A percentile compares a stretch with the other conserved stretches of the same genome.
These are phyloP conservation scores for Neonectria faginata DNA, from an alignment of 2,329 filamentous ascomycete genomes.

Conservation along the genomic window DNA sequence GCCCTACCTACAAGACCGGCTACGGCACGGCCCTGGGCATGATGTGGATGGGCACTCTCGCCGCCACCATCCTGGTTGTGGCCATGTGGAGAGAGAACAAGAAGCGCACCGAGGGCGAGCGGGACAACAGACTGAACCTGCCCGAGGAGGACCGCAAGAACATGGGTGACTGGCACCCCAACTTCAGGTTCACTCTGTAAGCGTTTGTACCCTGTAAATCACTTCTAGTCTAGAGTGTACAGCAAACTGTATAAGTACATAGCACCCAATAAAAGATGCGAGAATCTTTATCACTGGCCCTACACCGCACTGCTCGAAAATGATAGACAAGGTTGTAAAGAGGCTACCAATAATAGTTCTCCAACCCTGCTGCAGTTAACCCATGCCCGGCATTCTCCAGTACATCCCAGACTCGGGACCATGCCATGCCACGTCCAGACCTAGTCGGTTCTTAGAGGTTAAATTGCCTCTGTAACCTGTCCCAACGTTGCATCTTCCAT, in stretches of 20 bases:
- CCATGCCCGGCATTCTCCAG: not conserved
- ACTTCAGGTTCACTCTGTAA: slow-evolving; percentile 50
- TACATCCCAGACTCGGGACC: not conserved
- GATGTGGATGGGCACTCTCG: slow-evolving; percentile 57
- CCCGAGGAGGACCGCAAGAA: slow-evolving; percentile 48
- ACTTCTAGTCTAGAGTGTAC: not conserved
- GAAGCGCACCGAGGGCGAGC: slow-evolving; percentile 48
- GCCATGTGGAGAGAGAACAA: slow-evolving; percentile 51
- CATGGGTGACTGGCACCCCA: slow-evolving; percentile 53
- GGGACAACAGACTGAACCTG: slow-evolving; percentile 46
- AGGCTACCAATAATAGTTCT: no score
- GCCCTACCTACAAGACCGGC: slow-evolving; percentile 61
- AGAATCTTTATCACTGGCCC: not conserved
- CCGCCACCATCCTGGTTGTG: slow-evolving; percentile 46
- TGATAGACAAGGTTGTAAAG: not conserved
- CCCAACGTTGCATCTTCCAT: slow-evolving; percentile 22
- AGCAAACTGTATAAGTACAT: slow-evolving; percentile 3
- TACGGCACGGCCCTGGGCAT: slow-evolving; percentile 61
- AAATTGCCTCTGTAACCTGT: slow-evolving; percentile 1
- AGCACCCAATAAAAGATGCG: not conserved
- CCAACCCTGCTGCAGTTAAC: not conserved
- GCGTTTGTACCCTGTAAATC: slow-evolving; percentile 53
- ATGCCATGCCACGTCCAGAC: not conserved
- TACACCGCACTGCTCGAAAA: not conserved
- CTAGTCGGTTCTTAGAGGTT: not conserved